phyloP scores from a whole-genome alignment of 768 basidiomycete species.

The Panellus pusillus region DNA sequence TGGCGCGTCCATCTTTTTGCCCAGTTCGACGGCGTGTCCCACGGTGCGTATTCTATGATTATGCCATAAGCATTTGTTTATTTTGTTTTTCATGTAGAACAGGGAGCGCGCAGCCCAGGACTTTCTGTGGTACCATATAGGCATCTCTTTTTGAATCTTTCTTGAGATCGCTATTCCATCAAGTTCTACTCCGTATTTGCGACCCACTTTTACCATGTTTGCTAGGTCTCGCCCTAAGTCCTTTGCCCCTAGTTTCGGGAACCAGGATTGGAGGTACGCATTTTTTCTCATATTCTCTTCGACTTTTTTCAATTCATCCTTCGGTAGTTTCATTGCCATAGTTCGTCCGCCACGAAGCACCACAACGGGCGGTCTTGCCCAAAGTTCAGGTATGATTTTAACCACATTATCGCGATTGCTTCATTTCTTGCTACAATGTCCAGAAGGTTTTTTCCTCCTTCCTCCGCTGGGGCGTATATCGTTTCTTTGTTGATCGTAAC shows the following conservation, averaged over 20 bases:
- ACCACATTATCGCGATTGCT: constrained; percentile 15
- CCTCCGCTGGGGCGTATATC: not conserved
- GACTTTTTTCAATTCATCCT: not conserved
- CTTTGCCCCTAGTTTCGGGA: not conserved
- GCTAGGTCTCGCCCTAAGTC: not conserved
- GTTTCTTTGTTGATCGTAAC: not conserved
- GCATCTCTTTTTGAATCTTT: not conserved
- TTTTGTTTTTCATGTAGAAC: not conserved
- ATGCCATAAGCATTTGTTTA: not conserved
- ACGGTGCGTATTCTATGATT: not conserved
- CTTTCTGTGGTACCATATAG: not conserved
- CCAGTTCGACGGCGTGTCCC: not conserved
- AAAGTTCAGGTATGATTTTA: constrained; percentile 3
- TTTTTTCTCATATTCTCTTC: not conserved
- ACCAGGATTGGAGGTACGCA: constrained; percentile 1
- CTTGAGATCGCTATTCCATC: not conserved
- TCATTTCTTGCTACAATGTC: constrained; percentile 12
- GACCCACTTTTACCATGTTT: not conserved
- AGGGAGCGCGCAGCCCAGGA: not conserved
- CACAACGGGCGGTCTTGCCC: not conserved
- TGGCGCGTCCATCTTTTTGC: not conserved
- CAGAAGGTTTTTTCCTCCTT: constrained; percentile 7
- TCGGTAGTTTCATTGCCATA: not conserved
- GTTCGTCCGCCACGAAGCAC: not conserved
- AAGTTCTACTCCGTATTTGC: not conserved